Percentiles rank a stretch among this genome's conserved stretches.
Conservation (phyloP, 257 asterid species). For the Capsicum pubescens region DNA sequence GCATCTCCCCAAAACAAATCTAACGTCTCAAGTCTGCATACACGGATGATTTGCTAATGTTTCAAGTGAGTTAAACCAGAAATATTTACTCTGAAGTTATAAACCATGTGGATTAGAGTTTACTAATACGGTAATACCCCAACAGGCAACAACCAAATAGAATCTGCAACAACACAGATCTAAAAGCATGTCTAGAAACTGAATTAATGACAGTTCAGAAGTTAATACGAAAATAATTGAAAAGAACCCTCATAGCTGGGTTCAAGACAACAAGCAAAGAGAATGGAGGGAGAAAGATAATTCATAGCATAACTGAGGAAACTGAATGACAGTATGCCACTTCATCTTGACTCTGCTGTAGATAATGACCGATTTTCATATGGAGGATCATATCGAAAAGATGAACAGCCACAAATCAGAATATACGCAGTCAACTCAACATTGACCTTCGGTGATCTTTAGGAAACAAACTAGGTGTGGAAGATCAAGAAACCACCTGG, state of each 20-base stretch:
- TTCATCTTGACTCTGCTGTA: constrained; percentile 15
- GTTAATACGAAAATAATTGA: not conserved
- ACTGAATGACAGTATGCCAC: constrained; percentile 21
- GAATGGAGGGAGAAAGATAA: not conserved
- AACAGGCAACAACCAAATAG: constrained; percentile 10
- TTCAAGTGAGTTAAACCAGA: constrained; percentile 21
- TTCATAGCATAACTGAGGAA: not conserved
- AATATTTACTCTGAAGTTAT: constrained; percentile 1
- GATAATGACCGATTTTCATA: not conserved
- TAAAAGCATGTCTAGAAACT: not conserved
- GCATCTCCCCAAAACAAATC: not conserved
- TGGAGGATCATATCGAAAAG: not conserved
- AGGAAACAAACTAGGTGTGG: not conserved
- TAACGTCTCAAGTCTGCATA: not conserved
- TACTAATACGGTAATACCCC: not conserved
- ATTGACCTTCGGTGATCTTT: not conserved
- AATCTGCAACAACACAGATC: constrained; percentile 8
- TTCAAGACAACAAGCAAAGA: not conserved
- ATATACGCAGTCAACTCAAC: not conserved
- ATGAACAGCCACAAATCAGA: not conserved
- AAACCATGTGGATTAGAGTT: not conserved
- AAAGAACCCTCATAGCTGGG: not conserved
- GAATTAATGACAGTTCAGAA: not conserved
- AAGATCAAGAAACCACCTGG: not conserved
- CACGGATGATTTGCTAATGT: not conserved